Evolutionary conservation across 1,139 yeast species (phyloP), one percentile per base, ranked within the genome.

Genomic region (Pichia sp.): DNA sequence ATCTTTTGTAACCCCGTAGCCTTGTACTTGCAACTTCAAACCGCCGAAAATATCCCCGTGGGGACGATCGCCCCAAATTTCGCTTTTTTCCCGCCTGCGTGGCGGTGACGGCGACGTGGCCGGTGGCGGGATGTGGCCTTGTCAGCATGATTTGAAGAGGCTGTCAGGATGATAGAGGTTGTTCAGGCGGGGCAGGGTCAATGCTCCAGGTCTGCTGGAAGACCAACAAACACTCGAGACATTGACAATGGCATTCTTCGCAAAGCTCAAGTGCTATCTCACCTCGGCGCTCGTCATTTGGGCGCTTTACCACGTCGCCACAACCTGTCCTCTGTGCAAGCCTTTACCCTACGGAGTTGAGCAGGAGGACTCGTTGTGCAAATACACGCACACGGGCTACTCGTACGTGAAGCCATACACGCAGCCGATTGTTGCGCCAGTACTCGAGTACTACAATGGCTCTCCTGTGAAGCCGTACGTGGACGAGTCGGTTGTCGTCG

Each of bases 401-500:
- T 19, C 53, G 1, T 51, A 50, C 23, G 51, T 61, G 1, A 47
- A 54, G 32, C 69, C 69, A 10, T 62, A 60, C 26, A 45, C 57
- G 13, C 56, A 49, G 0, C 61, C 64, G 10, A 54, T 50, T 4
- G 16, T 54, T 16, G 53, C 40, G 1, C 60, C 62, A 7, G 58
- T 49, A 1, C 7, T 55, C 16, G 52, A 47, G 4, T 51, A 50
- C 41, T 66, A 65, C 48, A 51, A 56, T 3, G 36, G 38, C 6
- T 64, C 67, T 1, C 61, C 65, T 23, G 29, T 65, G 32, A 63
- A 64, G 52, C 64, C 64, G 8, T 45, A 54, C 30, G 62, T 64
- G 15, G 66, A 62, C 29, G 38, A 45, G 3, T 47, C 50, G 5
- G 23, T 51, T 29, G 50, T 15, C 10, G n/a, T 30, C 4, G 8